Conservation (phyloP, 192 early-diverging fungal species). For the Linnemannia zychae region DNA sequence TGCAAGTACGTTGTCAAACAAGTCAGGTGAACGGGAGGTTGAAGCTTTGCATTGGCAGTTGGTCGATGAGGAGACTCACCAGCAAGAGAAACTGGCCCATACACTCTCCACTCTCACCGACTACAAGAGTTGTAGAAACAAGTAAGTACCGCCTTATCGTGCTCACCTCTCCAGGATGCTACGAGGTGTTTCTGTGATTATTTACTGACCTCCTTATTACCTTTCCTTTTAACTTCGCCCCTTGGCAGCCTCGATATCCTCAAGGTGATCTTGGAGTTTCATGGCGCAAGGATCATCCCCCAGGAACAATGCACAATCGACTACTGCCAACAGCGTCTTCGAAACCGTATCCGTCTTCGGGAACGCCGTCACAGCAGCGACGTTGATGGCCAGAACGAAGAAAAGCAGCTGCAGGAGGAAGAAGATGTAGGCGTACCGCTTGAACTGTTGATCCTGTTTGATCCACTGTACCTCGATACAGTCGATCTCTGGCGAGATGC, state of each 20-base stretch:
- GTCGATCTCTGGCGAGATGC: slow-evolving; percentile 38
- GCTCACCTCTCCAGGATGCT: not conserved
- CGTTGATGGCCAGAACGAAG: not conserved
- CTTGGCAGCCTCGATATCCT: slow-evolving; percentile 31
- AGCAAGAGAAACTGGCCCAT: not conserved
- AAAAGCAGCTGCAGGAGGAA: not conserved
- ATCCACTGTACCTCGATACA: slow-evolving; percentile 35
- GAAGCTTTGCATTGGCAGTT: slow-evolving; percentile 19
- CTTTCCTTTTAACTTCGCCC: not conserved
- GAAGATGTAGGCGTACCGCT: slow-evolving; percentile 24
- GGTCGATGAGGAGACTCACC: slow-evolving; percentile 1
- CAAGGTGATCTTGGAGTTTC: slow-evolving; percentile 15
- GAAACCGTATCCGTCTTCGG: not conserved
- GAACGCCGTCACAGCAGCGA: not conserved
- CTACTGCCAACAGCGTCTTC: slow-evolving; percentile 29
- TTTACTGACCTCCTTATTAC: not conserved
- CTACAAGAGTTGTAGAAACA: slow-evolving; percentile 33
- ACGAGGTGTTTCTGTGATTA: too few species aligned
- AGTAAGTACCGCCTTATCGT: not conserved
- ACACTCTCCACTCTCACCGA: slow-evolving; percentile 16
- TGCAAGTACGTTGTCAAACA: not conserved
- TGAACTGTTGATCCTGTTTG: slow-evolving; percentile 33
- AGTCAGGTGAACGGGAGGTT: not conserved
- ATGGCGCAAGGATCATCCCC: slow-evolving; percentile 34
- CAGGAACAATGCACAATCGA: slow-evolving; percentile 43